A percentile compares a stretch with the other conserved stretches of the same genome.
phyloP scores from a whole-genome alignment of 2,329 filamentous ascomycete species.

The Berkeleyomyces basicola region DNA sequence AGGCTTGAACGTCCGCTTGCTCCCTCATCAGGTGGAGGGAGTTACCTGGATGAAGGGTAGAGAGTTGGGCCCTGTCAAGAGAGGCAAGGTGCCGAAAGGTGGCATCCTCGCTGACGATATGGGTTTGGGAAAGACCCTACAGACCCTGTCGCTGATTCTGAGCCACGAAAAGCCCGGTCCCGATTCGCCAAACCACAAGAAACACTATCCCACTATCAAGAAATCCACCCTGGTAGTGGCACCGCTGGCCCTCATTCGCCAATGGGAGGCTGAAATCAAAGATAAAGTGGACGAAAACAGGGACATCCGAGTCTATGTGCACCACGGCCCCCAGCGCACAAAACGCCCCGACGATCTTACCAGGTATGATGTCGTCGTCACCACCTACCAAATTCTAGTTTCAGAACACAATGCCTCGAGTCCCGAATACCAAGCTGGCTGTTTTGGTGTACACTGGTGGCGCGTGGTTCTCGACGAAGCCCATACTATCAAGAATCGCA shows the following conservation, averaged over 20 bases:
- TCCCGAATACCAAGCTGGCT: constrained; percentile 40
- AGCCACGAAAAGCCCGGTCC: constrained; percentile 52
- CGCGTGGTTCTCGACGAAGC: constrained; percentile 91
- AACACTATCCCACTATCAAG: constrained; percentile 49
- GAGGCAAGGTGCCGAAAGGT: constrained; percentile 67
- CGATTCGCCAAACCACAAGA: constrained; percentile 36
- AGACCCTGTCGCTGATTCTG: constrained; percentile 78
- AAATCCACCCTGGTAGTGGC: constrained; percentile 84
- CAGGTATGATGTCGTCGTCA: constrained; percentile 86
- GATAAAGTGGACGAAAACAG: constrained; percentile 58
- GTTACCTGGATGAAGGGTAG: constrained; percentile 91
- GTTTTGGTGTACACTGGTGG: constrained; percentile 89
- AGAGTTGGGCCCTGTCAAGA: constrained; percentile 73
- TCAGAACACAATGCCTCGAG: constrained; percentile 68
- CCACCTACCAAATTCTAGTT: constrained; percentile 88
- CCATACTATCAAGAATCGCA: constrained; percentile 96
- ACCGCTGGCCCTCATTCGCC: constrained; percentile 81
- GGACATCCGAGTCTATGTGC: constrained; percentile 64
- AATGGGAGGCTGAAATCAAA: constrained; percentile 90
- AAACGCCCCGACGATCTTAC: constrained; percentile 63
- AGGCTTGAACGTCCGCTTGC: constrained; percentile 70
- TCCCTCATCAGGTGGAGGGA: constrained; percentile 89
- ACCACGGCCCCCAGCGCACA: constrained; percentile 75
- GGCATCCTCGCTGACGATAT: constrained; percentile 95
- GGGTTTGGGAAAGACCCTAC: constrained; percentile 91